Conservation (phyloP, 208 protist genomes). For the Acanthamoeba triangularis region DNA sequence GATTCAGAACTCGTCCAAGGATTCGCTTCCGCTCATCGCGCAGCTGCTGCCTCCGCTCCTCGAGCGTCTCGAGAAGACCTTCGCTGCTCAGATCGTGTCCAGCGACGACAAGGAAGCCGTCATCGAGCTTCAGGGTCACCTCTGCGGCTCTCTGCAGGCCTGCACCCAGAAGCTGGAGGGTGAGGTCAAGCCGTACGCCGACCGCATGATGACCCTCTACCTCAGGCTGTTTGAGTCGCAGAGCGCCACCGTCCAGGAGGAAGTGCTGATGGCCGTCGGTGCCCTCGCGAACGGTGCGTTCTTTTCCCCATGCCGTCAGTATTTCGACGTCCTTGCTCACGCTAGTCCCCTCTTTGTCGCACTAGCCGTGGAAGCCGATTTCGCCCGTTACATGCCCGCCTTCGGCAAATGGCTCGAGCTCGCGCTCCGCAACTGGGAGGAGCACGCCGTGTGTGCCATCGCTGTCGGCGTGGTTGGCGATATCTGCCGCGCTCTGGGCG, state of each 20-base stretch:
- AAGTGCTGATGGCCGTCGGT: constrained; percentile 96
- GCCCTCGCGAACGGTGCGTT: constrained; percentile 91
- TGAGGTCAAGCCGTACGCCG: constrained; percentile 34
- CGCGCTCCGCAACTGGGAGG: constrained; percentile 73
- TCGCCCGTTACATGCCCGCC: constrained; percentile 93
- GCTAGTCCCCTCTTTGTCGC: constrained; percentile 28
- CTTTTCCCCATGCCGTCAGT: background rate
- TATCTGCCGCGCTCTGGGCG: constrained; percentile 93
- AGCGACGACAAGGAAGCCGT: constrained; percentile 79
- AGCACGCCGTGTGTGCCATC: constrained; percentile 90
- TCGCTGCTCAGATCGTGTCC: constrained; percentile 84
- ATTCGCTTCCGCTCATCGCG: constrained; percentile 89
- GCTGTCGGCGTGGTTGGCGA: constrained; percentile 97
- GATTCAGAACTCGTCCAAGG: constrained; percentile 93
- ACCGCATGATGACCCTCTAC: constrained; percentile 84
- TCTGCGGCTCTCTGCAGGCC: constrained; percentile 53
- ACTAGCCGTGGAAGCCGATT: constrained; percentile 89
- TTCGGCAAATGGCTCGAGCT: constrained; percentile 83
- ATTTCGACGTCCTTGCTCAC: background rate
- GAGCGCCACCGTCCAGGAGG: constrained; percentile 93
- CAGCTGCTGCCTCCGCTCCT: constrained; percentile 93
- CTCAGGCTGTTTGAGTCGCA: constrained; percentile 80
- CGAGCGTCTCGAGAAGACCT: constrained; percentile 89
- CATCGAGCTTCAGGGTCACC: constrained; percentile 68
- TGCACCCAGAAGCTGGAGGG: constrained; percentile 69